Conservation (phyloP, 2,329 filamentous ascomycete genomes). For the Aspergillus sp. region DNA sequence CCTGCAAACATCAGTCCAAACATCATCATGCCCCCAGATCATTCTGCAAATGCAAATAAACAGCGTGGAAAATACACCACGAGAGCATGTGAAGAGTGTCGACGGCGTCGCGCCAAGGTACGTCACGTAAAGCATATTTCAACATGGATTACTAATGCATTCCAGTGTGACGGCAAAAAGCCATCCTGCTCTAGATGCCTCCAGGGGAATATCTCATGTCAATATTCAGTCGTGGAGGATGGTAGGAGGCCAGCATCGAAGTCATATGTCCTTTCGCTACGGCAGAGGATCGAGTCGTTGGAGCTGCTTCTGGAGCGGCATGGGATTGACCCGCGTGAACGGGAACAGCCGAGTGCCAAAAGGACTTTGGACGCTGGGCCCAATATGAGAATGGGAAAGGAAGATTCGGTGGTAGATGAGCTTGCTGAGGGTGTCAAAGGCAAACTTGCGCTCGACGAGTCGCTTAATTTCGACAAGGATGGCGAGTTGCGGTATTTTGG, state of each 20-base stretch:
- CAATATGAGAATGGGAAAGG: too few species aligned
- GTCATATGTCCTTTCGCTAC: constrained; percentile 30
- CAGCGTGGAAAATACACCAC: constrained; percentile 17
- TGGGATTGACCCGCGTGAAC: constrained; percentile 25
- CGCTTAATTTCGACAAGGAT: constrained; percentile 30
- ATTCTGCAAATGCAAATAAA: background rate
- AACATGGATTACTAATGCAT: background rate
- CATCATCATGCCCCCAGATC: too few species aligned
- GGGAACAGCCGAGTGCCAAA: constrained; percentile 9
- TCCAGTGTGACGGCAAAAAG: constrained; percentile 27
- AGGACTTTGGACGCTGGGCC: background rate
- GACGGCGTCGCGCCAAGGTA: constrained; percentile 32
- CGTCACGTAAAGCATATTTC: background rate
- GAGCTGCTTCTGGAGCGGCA: constrained; percentile 23
- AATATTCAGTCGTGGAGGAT: constrained; percentile 26
- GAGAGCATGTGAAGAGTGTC: constrained; percentile 33
- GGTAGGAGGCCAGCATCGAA: constrained; percentile 30
- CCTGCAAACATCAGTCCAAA: too few species aligned
- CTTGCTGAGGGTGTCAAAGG: constrained; percentile 23
- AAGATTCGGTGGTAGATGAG: background rate
- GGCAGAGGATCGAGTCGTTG: constrained; percentile 25
- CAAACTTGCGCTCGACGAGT: constrained; percentile 28
- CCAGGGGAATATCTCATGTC: constrained; percentile 23
- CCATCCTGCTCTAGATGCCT: constrained; percentile 29
- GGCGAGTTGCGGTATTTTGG: constrained; percentile 33